Conservation (phyloP, 371 early-diverging fungal species). For the Basidiobolus meristosporus region DNA sequence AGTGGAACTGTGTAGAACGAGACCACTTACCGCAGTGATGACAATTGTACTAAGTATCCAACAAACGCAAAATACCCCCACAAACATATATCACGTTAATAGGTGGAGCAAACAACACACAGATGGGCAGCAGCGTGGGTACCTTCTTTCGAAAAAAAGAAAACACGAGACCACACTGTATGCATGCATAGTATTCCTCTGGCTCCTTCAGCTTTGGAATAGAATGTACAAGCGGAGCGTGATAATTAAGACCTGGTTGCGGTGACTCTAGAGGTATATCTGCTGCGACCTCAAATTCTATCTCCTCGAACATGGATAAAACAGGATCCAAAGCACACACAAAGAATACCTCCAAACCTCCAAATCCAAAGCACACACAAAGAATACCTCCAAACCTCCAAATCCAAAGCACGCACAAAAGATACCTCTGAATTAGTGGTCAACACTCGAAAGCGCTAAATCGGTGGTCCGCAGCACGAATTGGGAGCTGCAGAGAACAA, state of each 20-base stretch:
- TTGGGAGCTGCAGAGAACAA: no score
- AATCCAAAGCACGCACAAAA: no score
- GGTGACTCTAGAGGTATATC: not conserved
- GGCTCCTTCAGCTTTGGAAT: constrained; percentile 15
- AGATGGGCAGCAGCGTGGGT: not conserved
- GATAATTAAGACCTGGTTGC: constrained; percentile 3
- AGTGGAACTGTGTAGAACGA: not conserved
- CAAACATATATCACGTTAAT: not conserved
- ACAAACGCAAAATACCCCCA: not conserved
- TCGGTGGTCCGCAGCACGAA: no score
- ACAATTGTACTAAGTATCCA: constrained; percentile 12
- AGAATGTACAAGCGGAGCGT: constrained; percentile 7
- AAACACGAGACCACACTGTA: constrained; percentile 14
- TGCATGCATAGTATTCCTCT: constrained; percentile 10
- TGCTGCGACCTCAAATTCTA: no score
- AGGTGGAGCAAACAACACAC: not conserved
- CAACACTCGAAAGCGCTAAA: no score
- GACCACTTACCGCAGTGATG: constrained; percentile 20
- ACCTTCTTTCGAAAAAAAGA: constrained; percentile 15
- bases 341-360: no score
- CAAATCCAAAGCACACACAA: no score
- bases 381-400: no score
- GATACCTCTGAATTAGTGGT: no score
- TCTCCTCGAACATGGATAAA: no score
- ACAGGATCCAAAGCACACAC: no score